A percentile compares a stretch with the other conserved stretches of the same genome.
Conservation (phyloP, 768 basidiomycete genomes). For the Nevesoporus exiguus region DNA sequence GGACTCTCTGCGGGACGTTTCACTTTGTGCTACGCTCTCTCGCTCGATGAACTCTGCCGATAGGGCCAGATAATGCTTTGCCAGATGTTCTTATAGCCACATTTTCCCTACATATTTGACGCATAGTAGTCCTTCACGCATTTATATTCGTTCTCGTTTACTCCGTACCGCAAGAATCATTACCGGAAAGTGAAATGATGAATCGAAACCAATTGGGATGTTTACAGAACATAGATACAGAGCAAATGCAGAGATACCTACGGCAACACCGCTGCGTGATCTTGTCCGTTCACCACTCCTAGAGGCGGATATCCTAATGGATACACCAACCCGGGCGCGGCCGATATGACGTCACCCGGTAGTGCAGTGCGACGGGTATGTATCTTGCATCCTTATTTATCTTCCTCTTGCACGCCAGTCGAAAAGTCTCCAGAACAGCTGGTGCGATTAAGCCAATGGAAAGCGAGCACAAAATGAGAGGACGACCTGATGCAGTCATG, state of each 20-base stretch:
- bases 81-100: too few relatives aligned
- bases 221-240: not conserved
- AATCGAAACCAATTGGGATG: too few relatives aligned
- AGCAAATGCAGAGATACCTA: not conserved
- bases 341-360: not conserved
- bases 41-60: not conserved
- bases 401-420: slow-evolving; percentile 69
- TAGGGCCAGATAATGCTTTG: too few relatives aligned
- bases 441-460: not conserved
- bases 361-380: slow-evolving; percentile 1
- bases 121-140: too few relatives aligned
- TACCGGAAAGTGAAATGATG: too few relatives aligned
- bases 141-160: too few relatives aligned
- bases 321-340: slow-evolving; percentile 17
- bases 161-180: too few relatives aligned
- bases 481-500: slow-evolving; percentile 60
- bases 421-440: slow-evolving; percentile 61
- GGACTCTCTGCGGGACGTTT: not conserved
- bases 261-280: not conserved
- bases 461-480: not conserved
- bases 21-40: not conserved
- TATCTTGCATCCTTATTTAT: slow-evolving; percentile 61
- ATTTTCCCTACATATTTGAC: too few relatives aligned
- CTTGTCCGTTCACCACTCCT: not conserved
- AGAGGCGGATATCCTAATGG: slow-evolving; percentile 17